Conservation (phyloP, 495 filamentous ascomycete species). For the Neurospora pannonica region DNA sequence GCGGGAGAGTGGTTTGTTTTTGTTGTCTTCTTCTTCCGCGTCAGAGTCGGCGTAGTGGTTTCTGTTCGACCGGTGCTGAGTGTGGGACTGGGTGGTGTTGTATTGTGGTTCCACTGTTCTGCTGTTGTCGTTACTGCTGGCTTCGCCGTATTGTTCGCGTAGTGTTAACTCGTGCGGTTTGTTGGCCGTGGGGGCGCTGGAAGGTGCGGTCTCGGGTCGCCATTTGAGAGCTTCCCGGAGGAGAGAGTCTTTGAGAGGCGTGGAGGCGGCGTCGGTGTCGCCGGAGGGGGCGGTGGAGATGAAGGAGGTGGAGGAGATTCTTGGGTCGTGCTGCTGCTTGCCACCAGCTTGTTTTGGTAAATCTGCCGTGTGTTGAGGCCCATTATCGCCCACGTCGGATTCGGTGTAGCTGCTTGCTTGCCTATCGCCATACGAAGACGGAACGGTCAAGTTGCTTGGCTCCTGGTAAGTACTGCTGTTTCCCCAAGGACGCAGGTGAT, state of each 20-base stretch:
- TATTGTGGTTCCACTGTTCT: background rate
- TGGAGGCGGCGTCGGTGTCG: background rate
- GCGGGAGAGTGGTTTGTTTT: background rate
- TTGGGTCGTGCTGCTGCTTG: background rate
- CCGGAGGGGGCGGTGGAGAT: background rate
- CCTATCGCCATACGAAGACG: background rate
- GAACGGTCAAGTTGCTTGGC: background rate
- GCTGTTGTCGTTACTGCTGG: background rate
- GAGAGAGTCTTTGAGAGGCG: background rate
- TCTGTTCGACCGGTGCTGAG: background rate
- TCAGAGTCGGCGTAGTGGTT: background rate
- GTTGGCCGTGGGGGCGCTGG: background rate
- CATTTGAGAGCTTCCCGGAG: background rate
- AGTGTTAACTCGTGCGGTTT: background rate
- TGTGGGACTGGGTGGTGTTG: background rate
- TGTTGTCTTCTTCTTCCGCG: background rate
- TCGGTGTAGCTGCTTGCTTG: background rate
- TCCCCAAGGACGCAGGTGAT: constrained; percentile 16
- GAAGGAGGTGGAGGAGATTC: background rate
- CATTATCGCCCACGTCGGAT: background rate
- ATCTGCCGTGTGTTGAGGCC: background rate
- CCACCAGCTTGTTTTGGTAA: background rate
- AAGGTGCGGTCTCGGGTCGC: background rate
- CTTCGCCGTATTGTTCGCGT: background rate
- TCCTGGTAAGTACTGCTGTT: background rate